Conservation (phyloP, 2,329 filamentous ascomycete genomes). For the Xylariaceae sp. region DNA sequence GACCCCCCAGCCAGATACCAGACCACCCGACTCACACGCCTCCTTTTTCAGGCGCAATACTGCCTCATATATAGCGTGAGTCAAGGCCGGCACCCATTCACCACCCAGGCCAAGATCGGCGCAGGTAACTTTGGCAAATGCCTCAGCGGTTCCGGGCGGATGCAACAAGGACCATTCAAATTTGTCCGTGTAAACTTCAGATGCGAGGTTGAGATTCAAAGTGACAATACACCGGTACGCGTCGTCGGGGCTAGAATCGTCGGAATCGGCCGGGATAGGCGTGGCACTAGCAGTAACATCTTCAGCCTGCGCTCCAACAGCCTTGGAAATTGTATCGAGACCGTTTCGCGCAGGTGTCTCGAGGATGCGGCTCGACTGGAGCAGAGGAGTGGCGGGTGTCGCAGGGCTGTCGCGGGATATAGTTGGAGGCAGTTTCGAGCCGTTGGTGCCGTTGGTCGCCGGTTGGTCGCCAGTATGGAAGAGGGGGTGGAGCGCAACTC, state of each 20-base stretch:
- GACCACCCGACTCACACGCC: conserved; percentile 82
- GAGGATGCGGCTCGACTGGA: conserved; percentile 41
- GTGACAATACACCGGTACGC: conserved; percentile 90
- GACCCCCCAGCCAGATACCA: conserved; percentile 68
- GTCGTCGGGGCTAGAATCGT: conserved; percentile 83
- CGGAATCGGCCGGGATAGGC: conserved; percentile 57
- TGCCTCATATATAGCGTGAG: conserved; percentile 95
- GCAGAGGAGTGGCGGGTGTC: conserved; percentile 38
- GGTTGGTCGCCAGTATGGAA: conserved; percentile 57
- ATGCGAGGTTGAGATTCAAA: conserved; percentile 85
- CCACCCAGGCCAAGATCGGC: conserved; percentile 82
- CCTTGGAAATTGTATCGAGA: conserved; percentile 45
- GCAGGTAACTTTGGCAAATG: conserved; percentile 88
- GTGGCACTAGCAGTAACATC: conserved; percentile 66
- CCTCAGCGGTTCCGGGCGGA: conserved; percentile 83
- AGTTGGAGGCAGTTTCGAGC: conserved; percentile 17
- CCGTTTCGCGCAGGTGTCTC: conserved; percentile 54
- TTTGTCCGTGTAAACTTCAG: conserved; percentile 89
- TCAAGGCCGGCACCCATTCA: conserved; percentile 91
- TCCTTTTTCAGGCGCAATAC: conserved; percentile 92
- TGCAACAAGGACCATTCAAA: conserved; percentile 97
- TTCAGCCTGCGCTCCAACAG: conserved; percentile 39
- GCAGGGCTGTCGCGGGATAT: conserved; percentile 36
- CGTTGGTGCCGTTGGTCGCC: conserved; percentile 19
- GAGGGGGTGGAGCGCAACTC: conserved; percentile 85